Evolutionary conservation across 805 yeast genomes (phyloP).

Genomic region (Saccharomycopsis sp.): DNA sequence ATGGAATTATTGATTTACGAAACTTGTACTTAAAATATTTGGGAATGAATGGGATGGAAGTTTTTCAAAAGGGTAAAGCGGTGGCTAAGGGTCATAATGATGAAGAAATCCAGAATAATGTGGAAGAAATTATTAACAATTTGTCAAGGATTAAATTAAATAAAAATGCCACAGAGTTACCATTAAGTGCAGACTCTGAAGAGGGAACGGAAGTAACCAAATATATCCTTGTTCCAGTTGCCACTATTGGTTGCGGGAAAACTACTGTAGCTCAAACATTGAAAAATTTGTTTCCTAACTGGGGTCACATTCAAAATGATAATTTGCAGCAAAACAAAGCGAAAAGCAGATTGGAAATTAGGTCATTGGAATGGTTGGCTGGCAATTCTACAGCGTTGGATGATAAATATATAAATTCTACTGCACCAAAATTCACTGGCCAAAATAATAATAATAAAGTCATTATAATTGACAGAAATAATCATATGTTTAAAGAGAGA

Average conservation of each 20-base stretch:
- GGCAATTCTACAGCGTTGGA: slow-evolving; percentile 16
- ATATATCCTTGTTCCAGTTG: slow-evolving; percentile 70
- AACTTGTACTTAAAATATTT: slow-evolving; percentile 49
- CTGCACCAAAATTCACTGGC: too few species aligned
- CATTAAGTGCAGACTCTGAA: not conserved
- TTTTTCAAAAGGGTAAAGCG: slow-evolving; percentile 39
- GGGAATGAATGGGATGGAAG: slow-evolving; percentile 52
- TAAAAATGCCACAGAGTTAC: not conserved
- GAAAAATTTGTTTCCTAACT: slow-evolving; percentile 43
- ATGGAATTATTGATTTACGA: slow-evolving; percentile 71
- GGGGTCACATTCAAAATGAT: slow-evolving; percentile 82
- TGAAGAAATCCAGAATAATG: slow-evolving; percentile 27
- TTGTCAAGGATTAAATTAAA: slow-evolving; percentile 2
- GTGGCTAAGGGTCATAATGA: slow-evolving; percentile 33
- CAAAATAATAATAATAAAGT: slow-evolving; percentile 31
- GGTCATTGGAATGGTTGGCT: slow-evolving; percentile 31
- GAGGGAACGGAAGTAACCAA: slow-evolving; percentile 31
- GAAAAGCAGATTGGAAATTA: slow-evolving; percentile 42
- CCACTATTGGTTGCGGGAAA: slow-evolving; percentile 94
- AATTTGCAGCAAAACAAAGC: slow-evolving; percentile 43
- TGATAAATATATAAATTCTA: not conserved
- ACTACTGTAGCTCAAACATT: slow-evolving; percentile 72
- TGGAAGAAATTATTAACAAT: slow-evolving; percentile 7
- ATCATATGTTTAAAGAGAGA: slow-evolving; percentile 68
- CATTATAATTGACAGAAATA: slow-evolving; percentile 78